A percentile compares a stretch with the other conserved stretches of the same genome.
Evolutionary conservation across 2,329 filamentous ascomycete genomes (phyloP).

Genomic region (Teratosphaeria gauchensis): DNA sequence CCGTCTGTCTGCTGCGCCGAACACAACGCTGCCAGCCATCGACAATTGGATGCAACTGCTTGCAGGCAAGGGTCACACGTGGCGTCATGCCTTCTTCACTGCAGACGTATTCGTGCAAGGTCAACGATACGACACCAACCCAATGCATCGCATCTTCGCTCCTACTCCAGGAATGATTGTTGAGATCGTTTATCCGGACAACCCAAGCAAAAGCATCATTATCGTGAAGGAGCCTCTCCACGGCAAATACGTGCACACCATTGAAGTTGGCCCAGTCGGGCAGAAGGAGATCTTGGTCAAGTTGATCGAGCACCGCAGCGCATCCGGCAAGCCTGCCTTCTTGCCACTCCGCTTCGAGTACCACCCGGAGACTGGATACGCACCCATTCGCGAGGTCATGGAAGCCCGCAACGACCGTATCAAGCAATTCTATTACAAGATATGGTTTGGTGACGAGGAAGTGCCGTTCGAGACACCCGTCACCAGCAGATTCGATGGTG

Average conservation of each 20-base stretch:
- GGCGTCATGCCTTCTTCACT: slow-evolving; percentile 90
- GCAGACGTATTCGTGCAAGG: slow-evolving; percentile 91
- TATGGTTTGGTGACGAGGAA: slow-evolving; percentile 87
- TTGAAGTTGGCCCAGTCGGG: slow-evolving; percentile 68
- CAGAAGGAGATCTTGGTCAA: slow-evolving; percentile 77
- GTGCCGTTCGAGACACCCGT: slow-evolving; percentile 78
- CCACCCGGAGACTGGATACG: slow-evolving; percentile 89
- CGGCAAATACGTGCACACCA: slow-evolving; percentile 76
- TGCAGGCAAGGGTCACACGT: slow-evolving; percentile 76
- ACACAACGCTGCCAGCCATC: slow-evolving; percentile 62
- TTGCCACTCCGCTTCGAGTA: slow-evolving; percentile 85
- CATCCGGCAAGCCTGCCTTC: slow-evolving; percentile 69
- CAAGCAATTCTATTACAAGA: slow-evolving; percentile 98
- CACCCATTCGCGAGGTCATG: slow-evolving; percentile 97
- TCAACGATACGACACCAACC: slow-evolving; percentile 95
- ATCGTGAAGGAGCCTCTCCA: slow-evolving; percentile 78
- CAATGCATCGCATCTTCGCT: slow-evolving; percentile 81
- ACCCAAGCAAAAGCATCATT: slow-evolving; percentile 75
- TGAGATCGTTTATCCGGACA: slow-evolving; percentile 73
- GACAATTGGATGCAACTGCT: slow-evolving; percentile 83
- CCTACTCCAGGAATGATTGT: slow-evolving; percentile 80
- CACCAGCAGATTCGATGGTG: slow-evolving; percentile 82
- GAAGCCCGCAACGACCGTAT: slow-evolving; percentile 90
- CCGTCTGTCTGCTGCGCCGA: slow-evolving; percentile 66
- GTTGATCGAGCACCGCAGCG: slow-evolving; percentile 88